A percentile compares a stretch with the other conserved stretches of the same genome.
Conservation (phyloP, 2,329 filamentous ascomycete species). For the Ceratocystis cacaofunesta region DNA sequence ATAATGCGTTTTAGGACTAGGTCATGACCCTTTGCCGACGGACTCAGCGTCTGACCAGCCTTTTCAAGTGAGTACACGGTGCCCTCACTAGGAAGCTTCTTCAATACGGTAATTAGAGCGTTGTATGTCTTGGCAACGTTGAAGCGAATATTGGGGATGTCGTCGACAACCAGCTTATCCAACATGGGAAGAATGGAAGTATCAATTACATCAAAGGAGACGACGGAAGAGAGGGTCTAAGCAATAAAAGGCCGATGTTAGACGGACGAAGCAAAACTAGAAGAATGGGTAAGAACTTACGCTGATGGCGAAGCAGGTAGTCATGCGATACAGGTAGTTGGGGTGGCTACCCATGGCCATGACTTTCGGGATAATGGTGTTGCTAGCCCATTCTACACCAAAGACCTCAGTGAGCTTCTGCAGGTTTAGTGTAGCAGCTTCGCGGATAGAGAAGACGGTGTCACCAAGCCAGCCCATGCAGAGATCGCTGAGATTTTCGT, state of each 20-base stretch:
- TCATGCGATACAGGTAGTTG: slow-evolving; percentile 99
- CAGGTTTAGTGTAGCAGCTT: slow-evolving; percentile 91
- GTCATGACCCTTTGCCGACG: slow-evolving; percentile 59
- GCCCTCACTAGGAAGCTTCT: slow-evolving; percentile 75
- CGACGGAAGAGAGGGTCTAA: slow-evolving; percentile 82
- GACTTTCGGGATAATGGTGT: slow-evolving; percentile 95
- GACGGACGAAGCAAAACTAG: slow-evolving; percentile 13
- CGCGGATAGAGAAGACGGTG: slow-evolving; percentile 95
- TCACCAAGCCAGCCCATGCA: slow-evolving; percentile 99
- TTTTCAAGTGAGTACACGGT: slow-evolving; percentile 79
- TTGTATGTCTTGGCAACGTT: slow-evolving; percentile 98
- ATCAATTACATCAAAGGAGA: slow-evolving; percentile 85
- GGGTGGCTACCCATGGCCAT: slow-evolving; percentile 96
- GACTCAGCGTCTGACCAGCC: slow-evolving; percentile 44
- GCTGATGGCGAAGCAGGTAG: slow-evolving; percentile 97
- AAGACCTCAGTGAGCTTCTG: slow-evolving; percentile 99
- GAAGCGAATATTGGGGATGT: slow-evolving; percentile 98
- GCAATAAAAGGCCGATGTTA: slow-evolving; percentile 18
- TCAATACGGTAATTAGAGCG: slow-evolving; percentile 78
- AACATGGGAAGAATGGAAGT: slow-evolving; percentile 91
- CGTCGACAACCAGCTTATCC: slow-evolving; percentile 81
- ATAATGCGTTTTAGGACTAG: slow-evolving; percentile 76
- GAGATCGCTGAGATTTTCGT: slow-evolving; percentile 85
- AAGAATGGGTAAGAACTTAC: slow-evolving; percentile 39
- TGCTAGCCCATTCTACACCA: slow-evolving; percentile 91